Evolutionary conservation across 139 green algal genomes (phyloP), one percentile per base, ranked within the genome.

Genomic region (Yamagishiella unicocca): DNA sequence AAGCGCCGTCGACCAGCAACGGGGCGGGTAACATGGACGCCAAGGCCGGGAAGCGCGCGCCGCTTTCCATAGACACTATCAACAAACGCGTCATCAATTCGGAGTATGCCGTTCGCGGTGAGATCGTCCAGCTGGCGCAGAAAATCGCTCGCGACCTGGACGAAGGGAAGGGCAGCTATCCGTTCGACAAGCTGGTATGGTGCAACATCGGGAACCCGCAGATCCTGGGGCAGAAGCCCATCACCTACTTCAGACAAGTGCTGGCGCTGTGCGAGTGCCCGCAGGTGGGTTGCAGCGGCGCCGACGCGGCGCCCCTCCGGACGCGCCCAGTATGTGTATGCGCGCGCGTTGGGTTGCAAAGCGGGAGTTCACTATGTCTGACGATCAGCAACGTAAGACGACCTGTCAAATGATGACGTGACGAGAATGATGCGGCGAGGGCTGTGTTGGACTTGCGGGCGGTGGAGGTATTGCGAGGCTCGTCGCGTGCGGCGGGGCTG

Each of bases 181-280:
- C 82, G 2, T 98, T 97, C 66, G 40, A 92, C 58, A 96, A 96
- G 43, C 71, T 97, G 35, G 89, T 97, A 37, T 94, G 92, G 82
- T 98, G 96, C 92, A 98, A 98, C 93, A 98, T 98, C 64, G 96
- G 96, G 40, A 99, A 99, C 89, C 96, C 97, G 4, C 97, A 99
- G 87, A 89, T 94, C 4, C 92, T 99, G 10, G 96, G 97, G 0
- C 97, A 99, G 92, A 94, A 97, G 89, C 96, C 97, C n/a, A 94
- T 99, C 21, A 97, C 96, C 33, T 99, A 98, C 87, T 96, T 97
- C 78, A 88, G 96, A 7, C 96, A 98, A 84, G 95, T 99, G 4
- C 92, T 98, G 27, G 91, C 93, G 21, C 90, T 98, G 14, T 96
- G 92, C 75, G 96, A 98, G 74, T 97, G 95, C 84, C 97, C 97